Evolutionary conservation across 176 grass and related monocot species (phyloP), one percentile per base, ranked within the genome.

Genomic region (Triticum urartu): DNA sequence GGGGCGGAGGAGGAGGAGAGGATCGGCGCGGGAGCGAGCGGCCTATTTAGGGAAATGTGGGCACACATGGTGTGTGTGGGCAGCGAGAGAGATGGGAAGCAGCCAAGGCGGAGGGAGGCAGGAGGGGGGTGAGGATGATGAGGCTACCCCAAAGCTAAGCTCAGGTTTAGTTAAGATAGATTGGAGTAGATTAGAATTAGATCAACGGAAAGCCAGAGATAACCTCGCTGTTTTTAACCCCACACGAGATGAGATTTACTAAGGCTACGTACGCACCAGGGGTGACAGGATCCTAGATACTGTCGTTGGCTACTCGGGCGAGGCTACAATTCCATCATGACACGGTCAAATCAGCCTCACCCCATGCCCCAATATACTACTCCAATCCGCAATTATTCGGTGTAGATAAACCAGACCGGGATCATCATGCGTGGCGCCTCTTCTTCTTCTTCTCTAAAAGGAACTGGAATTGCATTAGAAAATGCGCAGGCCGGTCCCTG

Each of bases 1-100:
- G 68, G 69, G 76, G 1, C 4, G 21, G 20, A 9, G 42, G 75
- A 40, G 32, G 56, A 34, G 11, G 79, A 79, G 79, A 35, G 73
- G 67, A 88, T 32, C 82, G 60, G 42, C 17, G 35, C 4, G 54
- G 62, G 38, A 62, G 76, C 81, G 79, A 33, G 64, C 35, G 14
- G 18, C 52, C 48, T 72, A 83, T 81, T 88, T 81, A 85, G 70
- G 86, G 77, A 84, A 88, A 88, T 85, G 86, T 78, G 71, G 70
- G 64, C 82, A 91, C 81, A 81, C 86, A 68, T 83, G 85, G 76
- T 77, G 80, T 68, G 75, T 73, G 70, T 28, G 60, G 45, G 75
- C 35, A 87, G 36, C 72, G 18, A 56, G 63, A 81, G 20, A 79
- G 10, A 24, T 22, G 69, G 26, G 65, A 60, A 17, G 68, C 24